These are phyloP conservation scores for Triangularia verruculosa DNA, from an alignment of 2,329 filamentous ascomycete species.

Conservation along the genomic window DNA sequence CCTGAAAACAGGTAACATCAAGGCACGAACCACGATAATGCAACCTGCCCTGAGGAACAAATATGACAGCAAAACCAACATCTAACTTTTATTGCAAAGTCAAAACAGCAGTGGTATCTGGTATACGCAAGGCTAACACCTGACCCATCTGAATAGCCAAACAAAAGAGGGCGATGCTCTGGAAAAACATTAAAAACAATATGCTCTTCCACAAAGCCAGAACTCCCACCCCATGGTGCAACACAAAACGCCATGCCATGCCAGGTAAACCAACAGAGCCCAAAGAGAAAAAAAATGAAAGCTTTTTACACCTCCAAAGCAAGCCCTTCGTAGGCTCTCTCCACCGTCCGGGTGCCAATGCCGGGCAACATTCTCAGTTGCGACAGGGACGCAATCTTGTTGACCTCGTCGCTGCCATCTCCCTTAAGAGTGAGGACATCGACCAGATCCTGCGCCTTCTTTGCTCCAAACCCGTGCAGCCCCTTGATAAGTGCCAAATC, in stretches of 20 bases:
- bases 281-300: background rate
- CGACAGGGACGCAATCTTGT: slow-evolving; percentile 45
- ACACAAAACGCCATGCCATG: slow-evolving; percentile 21
- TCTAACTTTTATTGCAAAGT: background rate
- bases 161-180: background rate
- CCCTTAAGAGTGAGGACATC: slow-evolving; percentile 50
- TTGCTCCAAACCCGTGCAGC: slow-evolving; percentile 68
- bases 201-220: background rate
- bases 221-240: background rate
- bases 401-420: slow-evolving; percentile 37
- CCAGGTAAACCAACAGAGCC: slow-evolving; percentile 4
- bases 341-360: slow-evolving; percentile 54
- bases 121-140: background rate
- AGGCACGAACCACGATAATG: too few species aligned
- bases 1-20: too few species aligned
- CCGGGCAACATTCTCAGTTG: slow-evolving; percentile 55
- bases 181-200: background rate
- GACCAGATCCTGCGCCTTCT: slow-evolving; percentile 63
- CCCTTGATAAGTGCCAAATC: slow-evolving; percentile 63
- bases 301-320: slow-evolving; percentile 9
- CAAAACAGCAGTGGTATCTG: slow-evolving; percentile 19
- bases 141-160: background rate
- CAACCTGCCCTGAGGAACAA: too few species aligned
- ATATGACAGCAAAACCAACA: background rate
- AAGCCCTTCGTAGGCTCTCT: slow-evolving; percentile 54